Percentiles rank a stretch among this genome's conserved stretches.
Evolutionary conservation across 148 eudicot genomes (phyloP).

Genomic region (Amaranthus hypochondriacus): DNA sequence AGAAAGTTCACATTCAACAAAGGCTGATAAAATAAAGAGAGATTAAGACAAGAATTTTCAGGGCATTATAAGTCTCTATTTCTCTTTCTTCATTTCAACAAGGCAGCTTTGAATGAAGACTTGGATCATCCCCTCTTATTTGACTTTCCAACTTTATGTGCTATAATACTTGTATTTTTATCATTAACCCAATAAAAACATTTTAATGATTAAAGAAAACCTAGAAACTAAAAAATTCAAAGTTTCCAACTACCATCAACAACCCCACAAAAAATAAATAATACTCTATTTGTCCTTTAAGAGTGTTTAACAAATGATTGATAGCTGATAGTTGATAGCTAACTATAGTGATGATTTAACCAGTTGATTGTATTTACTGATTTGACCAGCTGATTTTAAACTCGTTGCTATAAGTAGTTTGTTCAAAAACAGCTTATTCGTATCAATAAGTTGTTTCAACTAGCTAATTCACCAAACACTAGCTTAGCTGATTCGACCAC

Average conservation of each 20-base stretch:
- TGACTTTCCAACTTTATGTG: conserved; percentile 29
- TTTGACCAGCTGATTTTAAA: too few species aligned
- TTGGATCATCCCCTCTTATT: conserved; percentile 18
- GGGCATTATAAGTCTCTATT: conserved; percentile 16
- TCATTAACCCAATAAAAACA: not conserved
- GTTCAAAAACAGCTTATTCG: too few species aligned
- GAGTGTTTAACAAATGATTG: too few species aligned
- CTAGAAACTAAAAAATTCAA: not conserved
- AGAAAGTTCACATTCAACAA: not conserved
- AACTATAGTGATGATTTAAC: too few species aligned
- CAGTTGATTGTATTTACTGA: too few species aligned
- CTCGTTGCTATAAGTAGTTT: too few species aligned
- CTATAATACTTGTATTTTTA: conserved; percentile 11
- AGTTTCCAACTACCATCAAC: conserved; percentile 33
- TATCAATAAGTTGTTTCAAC: too few species aligned
- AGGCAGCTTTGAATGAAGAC: conserved; percentile 27
- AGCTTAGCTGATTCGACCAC: too few species aligned
- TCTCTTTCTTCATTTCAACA: conserved; percentile 9
- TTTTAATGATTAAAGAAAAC: not conserved
- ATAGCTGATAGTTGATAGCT: too few species aligned
- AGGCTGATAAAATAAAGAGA: conserved; percentile 13
- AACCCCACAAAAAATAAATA: conserved; percentile 27
- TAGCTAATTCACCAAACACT: too few species aligned
- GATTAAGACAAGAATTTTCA: conserved; percentile 17
- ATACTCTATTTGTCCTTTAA: not conserved